Evolutionary conservation across 2,329 filamentous ascomycete species (phyloP), one percentile per base, ranked within the genome.

Genomic region (Penicillium sp.): DNA sequence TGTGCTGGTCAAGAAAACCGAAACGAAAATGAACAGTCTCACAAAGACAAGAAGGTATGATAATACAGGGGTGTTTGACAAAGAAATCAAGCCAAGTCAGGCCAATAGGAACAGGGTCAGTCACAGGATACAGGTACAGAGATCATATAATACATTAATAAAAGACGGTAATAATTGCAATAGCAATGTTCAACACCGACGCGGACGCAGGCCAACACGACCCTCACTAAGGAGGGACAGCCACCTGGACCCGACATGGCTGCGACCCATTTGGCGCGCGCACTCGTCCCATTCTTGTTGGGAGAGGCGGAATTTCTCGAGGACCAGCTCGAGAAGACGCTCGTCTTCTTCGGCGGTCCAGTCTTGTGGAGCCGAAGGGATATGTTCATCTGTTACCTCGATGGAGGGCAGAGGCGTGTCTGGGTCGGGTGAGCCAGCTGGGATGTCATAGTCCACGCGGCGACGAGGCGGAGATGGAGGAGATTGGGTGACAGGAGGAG

Each of bases 241-340:
- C 72, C 71, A 75, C 43, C 73, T 60, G 45, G 60, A 62, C n/a
- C 69, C 69, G 22, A 73, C 61, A 43, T 66, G 70, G 17, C 66
- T 67, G 43, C 52, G 56, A 10, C 72, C 72, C 54, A 75, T 64
- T 48, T 55, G 61, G 31, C 65, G 64, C 21, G 72, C 72, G 55
- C 72, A 75, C 26, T 73, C 72, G 24, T 70, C 68, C 72, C 71
- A 74, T 43, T 74, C 70, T 43, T 61, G 60, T 43, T 68, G 64
- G 26, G 71, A 71, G 5, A 75, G 64, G 26, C 67, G 64, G 26
- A 75, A 64, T 46, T 72, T 74, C 31, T 70, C 67, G 2, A 75
- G 67, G 8, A 75, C 71, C 4, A 72, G 55, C 41, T 72, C 64
- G 28, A 75, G 65, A 29, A 75, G 63, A 10, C 62, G 61, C 38